Base-by-base conservation (phyloP, 2,329 filamentous ascomycete species). In the Hawksworthiomyces lignivorus region DNA sequence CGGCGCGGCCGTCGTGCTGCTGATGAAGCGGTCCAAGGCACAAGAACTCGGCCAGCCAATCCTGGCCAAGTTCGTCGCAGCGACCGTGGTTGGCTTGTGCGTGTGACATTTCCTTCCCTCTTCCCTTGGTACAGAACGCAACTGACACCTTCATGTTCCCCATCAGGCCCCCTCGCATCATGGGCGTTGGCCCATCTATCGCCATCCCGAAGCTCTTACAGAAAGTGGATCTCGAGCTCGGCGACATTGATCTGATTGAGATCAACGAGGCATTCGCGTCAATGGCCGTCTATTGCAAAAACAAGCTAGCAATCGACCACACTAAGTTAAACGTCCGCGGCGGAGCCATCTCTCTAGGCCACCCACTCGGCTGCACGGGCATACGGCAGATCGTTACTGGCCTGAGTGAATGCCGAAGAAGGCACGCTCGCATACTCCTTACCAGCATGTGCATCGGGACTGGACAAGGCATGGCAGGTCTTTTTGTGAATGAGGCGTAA, bases 261-360 rank as follows among this genome's bases (percentile, higher is more conserved):
- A 68, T 97, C 58, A 97, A 97, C 69, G 90, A 97, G 73, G 90
- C 90, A 2, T 97, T 97, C 56, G 90, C 89, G n/a, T 90, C 84
- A 35, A 97, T 97, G 90, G 89, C 87, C 1, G 88, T 96, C 22
- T 96, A 96, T 75, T 95, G 88, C 67, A 67, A 84, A 41, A 72
- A 87, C 54, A 77, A 68, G 50, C 72, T 90, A 35, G 77, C 77
- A 51, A 67, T 90, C 36, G 80, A 84, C 56, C 75, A 73, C 62
- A 63, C 72, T 54, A 89, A 87, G 76, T 75, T 90, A 72, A 90
- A 90, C 67, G 74, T 81, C 22, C 72, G 83, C 48, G 85, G 85
- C 53, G 86, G 85, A 50, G 86, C 85, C 50, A 89, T 90, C 57
- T 85, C 85, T 5, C 70, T 90, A 0, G 85, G 85, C 39, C 85